Percentiles rank a stretch among this genome's conserved stretches.
phyloP scores from a whole-genome alignment of 805 yeast genomes.

The Danielia reshetovae region DNA sequence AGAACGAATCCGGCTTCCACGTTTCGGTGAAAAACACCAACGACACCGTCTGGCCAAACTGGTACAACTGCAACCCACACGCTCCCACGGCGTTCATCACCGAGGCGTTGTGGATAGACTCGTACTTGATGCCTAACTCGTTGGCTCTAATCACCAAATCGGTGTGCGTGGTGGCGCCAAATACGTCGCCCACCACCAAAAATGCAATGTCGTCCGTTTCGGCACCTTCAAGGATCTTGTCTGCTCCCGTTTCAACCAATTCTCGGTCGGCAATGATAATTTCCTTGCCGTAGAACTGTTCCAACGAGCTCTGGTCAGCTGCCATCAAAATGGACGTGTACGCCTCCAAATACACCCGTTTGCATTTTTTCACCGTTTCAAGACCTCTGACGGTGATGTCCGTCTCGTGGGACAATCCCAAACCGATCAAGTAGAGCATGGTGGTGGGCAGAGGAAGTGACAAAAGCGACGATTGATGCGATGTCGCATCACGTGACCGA shows the following conservation, averaged over 20 bases:
- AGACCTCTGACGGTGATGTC: conserved; percentile 96
- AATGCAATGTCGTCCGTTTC: conserved; percentile 84
- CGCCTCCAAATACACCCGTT: conserved; percentile 91
- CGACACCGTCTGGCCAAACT: conserved; percentile 96
- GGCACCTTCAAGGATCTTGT: conserved; percentile 73
- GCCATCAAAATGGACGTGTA: conserved; percentile 96
- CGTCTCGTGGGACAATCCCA: conserved; percentile 82
- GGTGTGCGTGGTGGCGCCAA: conserved; percentile 97
- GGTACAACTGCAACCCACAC: conserved; percentile 91
- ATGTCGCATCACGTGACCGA: background rate
- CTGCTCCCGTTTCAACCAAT: conserved; percentile 86
- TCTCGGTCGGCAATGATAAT: conserved; percentile 92
- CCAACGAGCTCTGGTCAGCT: conserved; percentile 70
- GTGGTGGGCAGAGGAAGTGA: conserved; percentile 2
- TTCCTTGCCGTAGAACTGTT: conserved; percentile 79
- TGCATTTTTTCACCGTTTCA: conserved; percentile 76
- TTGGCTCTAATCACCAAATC: conserved; percentile 90
- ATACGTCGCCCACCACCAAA: conserved; percentile 95
- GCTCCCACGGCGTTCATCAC: conserved; percentile 99
- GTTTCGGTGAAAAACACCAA: conserved; percentile 90
- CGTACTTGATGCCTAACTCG: conserved; percentile 72
- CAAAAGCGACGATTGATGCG: background rate
- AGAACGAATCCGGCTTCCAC: conserved; percentile 97
- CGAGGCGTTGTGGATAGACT: conserved; percentile 89
- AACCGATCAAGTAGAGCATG: conserved; percentile 88